Evolutionary conservation across 768 basidiomycete genomes (phyloP), one percentile per base, ranked within the genome.

Genomic region (Heimioporus sp.): DNA sequence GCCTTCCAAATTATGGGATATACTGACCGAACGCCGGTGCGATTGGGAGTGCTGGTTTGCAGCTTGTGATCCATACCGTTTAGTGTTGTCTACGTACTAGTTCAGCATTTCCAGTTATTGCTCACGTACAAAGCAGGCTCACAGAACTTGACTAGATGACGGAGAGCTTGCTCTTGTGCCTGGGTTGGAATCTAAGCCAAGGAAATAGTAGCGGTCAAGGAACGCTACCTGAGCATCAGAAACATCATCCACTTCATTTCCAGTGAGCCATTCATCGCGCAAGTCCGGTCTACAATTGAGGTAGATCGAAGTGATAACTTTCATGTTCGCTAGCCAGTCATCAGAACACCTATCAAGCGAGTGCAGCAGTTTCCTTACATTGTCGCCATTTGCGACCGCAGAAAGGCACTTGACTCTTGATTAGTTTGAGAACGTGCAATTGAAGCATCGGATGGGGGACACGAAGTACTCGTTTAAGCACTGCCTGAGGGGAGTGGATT

Each of bases 361-460:
- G 47, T 19, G 19, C 17, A 50, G 38, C 47, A 50, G 47, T 43
- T 44, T 45, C 40, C 82, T 61, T 71, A 97, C 95, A 89, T 75
- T 97, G 94, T 46, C 96, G 80, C 97, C 97, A 99, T 72, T 96
- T 98, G 38, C 96, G 80, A 17, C 96, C 97, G 64, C 93, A 96
- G 69, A 93, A 98, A 2, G 97, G 97, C 6, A 98, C 94, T 78
- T 98, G 97, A 58, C 92, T 95, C 77, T 99, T 99, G 76, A 98
- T 95, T 52, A 98, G 76, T 72, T 99, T 99, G 58, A 99, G 77
- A 10, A 97, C 83, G 70, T 97, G 92, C 21, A 98, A 79, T 66
- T 98, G 96, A 54, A 98, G 71, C 80, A 96, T 79, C 4, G 94
- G 92, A 62, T 99, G 97, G 60, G 90, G 85, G 11, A 99, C 94